These are phyloP conservation scores for Sarocladium brachiariae DNA, from an alignment of 2,329 filamentous ascomycete genomes.

Conservation along the genomic window DNA sequence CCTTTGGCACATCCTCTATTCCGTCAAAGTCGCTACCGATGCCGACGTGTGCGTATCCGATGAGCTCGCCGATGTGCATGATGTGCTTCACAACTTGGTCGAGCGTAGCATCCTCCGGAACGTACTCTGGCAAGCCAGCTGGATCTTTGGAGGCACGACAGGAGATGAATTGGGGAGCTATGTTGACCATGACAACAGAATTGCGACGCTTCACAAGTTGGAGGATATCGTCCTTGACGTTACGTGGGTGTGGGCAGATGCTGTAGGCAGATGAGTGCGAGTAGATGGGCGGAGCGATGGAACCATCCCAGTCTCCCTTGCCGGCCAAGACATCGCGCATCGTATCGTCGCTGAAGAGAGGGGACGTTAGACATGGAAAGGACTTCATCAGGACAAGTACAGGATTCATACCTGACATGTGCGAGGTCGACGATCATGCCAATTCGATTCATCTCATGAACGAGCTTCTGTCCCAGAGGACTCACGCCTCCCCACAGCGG, in stretches of 20 bases:
- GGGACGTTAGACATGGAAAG: conserved; percentile 17
- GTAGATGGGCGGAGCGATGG: conserved; percentile 77
- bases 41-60: conserved; percentile 84
- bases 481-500: conserved; percentile 69
- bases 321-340: conserved; percentile 76
- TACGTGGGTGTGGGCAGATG: conserved; percentile 81
- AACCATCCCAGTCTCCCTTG: conserved; percentile 58
- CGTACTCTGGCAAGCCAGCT: conserved; percentile 61
- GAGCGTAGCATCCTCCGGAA: conserved; percentile 64
- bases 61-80: conserved; percentile 69
- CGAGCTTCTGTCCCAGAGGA: conserved; percentile 56
- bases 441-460: conserved; percentile 88
- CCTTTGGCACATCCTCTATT: conserved; percentile 58
- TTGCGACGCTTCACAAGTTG: conserved; percentile 65
- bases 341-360: conserved; percentile 54
- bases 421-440: conserved; percentile 91
- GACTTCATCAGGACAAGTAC: not conserved
- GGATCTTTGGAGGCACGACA: conserved; percentile 52
- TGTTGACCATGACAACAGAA: conserved; percentile 87
- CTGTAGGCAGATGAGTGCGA: conserved; percentile 78
- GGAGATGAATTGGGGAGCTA: conserved; percentile 74
- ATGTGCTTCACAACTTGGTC: conserved; percentile 75
- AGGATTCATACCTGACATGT: conserved; percentile 45
- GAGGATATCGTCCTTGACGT: conserved; percentile 80
- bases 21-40: conserved; percentile 88